Conservation (phyloP, 805 yeast species). For the Lipomyces yamadae region DNA sequence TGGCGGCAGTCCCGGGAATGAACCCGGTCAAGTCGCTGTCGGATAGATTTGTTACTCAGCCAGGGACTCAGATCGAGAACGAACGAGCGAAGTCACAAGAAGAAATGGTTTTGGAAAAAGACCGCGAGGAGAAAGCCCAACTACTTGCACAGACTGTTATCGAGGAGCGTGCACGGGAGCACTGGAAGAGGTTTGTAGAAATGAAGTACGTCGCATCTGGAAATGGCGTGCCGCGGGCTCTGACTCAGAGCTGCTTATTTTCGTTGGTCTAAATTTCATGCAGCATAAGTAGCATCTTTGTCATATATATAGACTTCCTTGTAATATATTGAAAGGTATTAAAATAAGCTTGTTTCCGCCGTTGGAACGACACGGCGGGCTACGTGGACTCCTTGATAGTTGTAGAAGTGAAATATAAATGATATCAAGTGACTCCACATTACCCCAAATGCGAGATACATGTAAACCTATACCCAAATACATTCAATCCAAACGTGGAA, state of each 20-base stretch:
- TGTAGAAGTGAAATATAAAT: neutral
- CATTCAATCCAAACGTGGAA: neutral
- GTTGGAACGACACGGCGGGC: neutral
- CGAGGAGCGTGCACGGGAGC: constrained; percentile 22
- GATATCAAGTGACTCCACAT: neutral
- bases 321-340: constrained; percentile 3
- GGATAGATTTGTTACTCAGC: neutral
- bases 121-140: neutral
- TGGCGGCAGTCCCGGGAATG: neutral
- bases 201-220: constrained; percentile 19
- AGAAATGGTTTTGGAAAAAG: neutral
- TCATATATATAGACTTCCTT: neutral
- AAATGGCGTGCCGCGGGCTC: constrained; percentile 26
- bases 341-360: too few relatives aligned
- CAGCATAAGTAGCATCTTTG: neutral
- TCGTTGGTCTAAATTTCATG: constrained; percentile 12
- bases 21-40: neutral
- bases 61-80: neutral
- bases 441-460: neutral
- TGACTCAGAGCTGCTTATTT: constrained; percentile 19
- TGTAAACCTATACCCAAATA: constrained; percentile 2
- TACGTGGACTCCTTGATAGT: neutral
- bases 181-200: constrained; percentile 30
- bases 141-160: neutral
- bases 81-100: neutral